phyloP scores from a whole-genome alignment of 2,329 filamentous ascomycete species.

The Fusarium equiseti region DNA sequence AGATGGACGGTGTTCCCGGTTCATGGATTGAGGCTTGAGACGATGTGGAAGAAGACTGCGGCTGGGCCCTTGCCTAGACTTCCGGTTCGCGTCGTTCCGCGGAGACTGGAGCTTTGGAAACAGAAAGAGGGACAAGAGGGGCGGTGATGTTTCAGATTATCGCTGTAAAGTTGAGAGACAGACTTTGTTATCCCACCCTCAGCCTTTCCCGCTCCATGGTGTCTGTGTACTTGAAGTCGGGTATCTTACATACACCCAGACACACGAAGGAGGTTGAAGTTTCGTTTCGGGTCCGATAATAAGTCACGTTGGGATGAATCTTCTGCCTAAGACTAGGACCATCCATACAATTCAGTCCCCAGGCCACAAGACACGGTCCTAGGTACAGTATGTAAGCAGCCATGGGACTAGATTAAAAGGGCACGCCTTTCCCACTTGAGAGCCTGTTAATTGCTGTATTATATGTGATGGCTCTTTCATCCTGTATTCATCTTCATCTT shows the following conservation, averaged over 20 bases:
- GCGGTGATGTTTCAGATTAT: constrained; percentile 32
- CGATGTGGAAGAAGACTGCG: neutral
- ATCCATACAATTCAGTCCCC: neutral
- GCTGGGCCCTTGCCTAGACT: constrained; percentile 7
- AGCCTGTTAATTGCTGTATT: neutral
- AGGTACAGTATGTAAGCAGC: constrained; percentile 29
- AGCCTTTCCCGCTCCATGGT: constrained; percentile 8
- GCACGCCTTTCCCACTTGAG: constrained; percentile 24
- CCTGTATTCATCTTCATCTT: constrained; percentile 12
- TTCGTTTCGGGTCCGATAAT: constrained; percentile 21
- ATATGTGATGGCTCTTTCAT: constrained; percentile 32
- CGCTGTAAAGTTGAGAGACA: neutral
- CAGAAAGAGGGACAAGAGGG: constrained; percentile 1
- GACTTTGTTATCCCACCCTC: constrained; percentile 39
- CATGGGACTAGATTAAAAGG: constrained; percentile 27
- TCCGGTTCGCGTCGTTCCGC: constrained; percentile 36
- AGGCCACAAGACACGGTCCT: constrained; percentile 13
- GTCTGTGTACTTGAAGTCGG: neutral
- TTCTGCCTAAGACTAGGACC: constrained; percentile 33
- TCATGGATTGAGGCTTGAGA: constrained; percentile 19
- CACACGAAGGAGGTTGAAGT: constrained; percentile 26
- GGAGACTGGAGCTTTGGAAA: neutral
- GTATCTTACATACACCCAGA: constrained; percentile 15
- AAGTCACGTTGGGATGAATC: constrained; percentile 38
- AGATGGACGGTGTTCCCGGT: constrained; percentile 5